These are phyloP conservation scores for Ogataea ganodermae DNA, from an alignment of 805 yeast genomes.

Conservation along the genomic window DNA sequence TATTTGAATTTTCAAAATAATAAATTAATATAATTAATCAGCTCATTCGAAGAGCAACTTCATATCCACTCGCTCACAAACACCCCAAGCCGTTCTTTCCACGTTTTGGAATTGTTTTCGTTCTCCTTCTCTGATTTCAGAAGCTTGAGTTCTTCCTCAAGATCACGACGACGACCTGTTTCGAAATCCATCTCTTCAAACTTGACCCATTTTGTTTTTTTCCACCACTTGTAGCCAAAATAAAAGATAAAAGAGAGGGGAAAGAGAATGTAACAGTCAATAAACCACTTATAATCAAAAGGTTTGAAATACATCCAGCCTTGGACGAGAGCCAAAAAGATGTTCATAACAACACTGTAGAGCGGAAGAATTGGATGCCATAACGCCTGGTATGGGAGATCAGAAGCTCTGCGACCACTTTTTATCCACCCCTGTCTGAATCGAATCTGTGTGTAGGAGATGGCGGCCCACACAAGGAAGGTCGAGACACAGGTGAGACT, in stretches of 20 bases:
- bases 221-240: slow-evolving; percentile 25
- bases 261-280: slow-evolving; percentile 63
- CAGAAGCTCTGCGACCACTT: slow-evolving; percentile 45
- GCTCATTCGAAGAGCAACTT: too few relatives aligned
- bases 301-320: slow-evolving; percentile 68
- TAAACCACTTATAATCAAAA: slow-evolving; percentile 54
- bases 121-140: neutral
- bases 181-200: slow-evolving; percentile 49
- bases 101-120: neutral
- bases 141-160: slow-evolving; percentile 20
- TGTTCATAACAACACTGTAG: slow-evolving; percentile 50
- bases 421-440: slow-evolving; percentile 51
- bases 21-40: too few relatives aligned
- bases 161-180: slow-evolving; percentile 47
- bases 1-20: too few relatives aligned
- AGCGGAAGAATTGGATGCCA: slow-evolving; percentile 54
- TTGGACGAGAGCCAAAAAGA: slow-evolving; percentile 59
- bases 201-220: slow-evolving; percentile 34
- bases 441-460: slow-evolving; percentile 56
- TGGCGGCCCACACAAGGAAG: slow-evolving; percentile 67
- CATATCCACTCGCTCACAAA: neutral
- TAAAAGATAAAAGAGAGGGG: slow-evolving; percentile 53
- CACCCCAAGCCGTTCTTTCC: neutral
- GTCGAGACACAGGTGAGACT: slow-evolving; percentile 67
- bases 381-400: slow-evolving; percentile 55